Percentiles rank a stretch among this genome's conserved stretches.
Evolutionary conservation across 306 rosid species (phyloP).

Genomic region (Abrus precatorius): DNA sequence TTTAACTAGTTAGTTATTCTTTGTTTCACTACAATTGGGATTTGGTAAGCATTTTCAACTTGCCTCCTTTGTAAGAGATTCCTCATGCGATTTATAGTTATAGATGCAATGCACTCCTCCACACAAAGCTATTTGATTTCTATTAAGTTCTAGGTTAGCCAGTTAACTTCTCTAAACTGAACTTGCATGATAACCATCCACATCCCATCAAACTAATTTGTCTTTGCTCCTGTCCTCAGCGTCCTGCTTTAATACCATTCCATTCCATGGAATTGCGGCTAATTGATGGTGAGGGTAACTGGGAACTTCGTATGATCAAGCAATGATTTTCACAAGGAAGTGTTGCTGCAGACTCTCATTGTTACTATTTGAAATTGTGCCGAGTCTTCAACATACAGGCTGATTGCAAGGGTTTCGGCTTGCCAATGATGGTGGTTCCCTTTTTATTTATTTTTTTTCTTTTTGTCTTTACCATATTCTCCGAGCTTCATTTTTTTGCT

Average conservation of each 20-base stretch:
- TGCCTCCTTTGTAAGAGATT: conserved; percentile 34
- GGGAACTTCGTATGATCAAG: conserved; percentile 89
- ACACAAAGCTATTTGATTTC: background rate
- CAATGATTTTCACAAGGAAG: conserved; percentile 52
- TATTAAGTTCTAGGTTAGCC: conserved; percentile 26
- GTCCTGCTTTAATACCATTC: conserved; percentile 96
- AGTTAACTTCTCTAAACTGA: conserved; percentile 19
- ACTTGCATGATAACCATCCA: conserved; percentile 1
- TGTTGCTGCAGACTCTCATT: conserved; percentile 39
- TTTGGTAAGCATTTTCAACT: conserved; percentile 12
- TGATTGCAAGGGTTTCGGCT: conserved; percentile 43
- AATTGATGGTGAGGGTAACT: conserved; percentile 97
- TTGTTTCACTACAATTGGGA: conserved; percentile 15
- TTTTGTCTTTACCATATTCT: conserved; percentile 39
- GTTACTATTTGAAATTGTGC: conserved; percentile 47
- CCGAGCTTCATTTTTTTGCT: conserved; percentile 34
- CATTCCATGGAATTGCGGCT: conserved; percentile 87
- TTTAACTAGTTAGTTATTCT: conserved; percentile 29
- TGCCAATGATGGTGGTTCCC: conserved; percentile 36
- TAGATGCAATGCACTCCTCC: conserved; percentile 22
- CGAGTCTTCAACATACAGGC: conserved; percentile 37
- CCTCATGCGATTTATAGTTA: background rate
- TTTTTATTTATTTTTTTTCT: background rate
- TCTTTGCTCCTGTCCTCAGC: conserved; percentile 59
- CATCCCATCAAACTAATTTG: conserved; percentile 35